These are phyloP conservation scores for Suhomyces yuchorum DNA, from an alignment of 1,139 yeast species.

Conservation along the genomic window DNA sequence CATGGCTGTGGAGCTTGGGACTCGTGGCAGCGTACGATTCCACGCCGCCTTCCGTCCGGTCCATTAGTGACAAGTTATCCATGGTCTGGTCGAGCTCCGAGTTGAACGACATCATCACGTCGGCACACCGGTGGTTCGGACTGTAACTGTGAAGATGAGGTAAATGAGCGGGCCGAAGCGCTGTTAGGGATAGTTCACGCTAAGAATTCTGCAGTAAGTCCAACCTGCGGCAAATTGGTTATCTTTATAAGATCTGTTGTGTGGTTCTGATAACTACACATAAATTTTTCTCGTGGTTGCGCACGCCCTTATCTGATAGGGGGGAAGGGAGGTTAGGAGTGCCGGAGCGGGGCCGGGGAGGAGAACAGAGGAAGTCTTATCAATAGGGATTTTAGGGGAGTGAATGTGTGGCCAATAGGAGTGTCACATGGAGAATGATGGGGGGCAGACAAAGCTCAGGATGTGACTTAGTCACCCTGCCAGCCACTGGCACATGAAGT, in stretches of 20 bases:
- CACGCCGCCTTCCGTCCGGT: constrained; percentile 4
- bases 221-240: not conserved
- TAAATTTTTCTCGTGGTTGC: constrained; percentile 8
- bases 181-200: not conserved
- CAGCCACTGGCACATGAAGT: not conserved
- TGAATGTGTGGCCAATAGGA: not conserved
- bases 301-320: constrained; percentile 12
- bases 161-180: not conserved
- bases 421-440: not conserved
- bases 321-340: constrained; percentile 1
- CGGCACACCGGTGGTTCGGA: not conserved
- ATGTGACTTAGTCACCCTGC: too few species aligned
- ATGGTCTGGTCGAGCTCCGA: constrained; percentile 12
- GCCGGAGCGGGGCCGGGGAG: not conserved
- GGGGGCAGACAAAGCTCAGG: not conserved
- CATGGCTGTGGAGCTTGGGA: constrained; percentile 1
- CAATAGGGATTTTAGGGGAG: not conserved
- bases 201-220: not conserved
- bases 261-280: constrained; percentile 1
- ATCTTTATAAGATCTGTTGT: constrained; percentile 1
- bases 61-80: constrained; percentile 11
- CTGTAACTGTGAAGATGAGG: not conserved
- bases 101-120: constrained; percentile 13
- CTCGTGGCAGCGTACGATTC: not conserved
- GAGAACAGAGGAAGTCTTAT: not conserved